Percentiles rank a stretch among this genome's conserved stretches.
Conservation (phyloP, 176 grass and related monocot species). For the Pharus latifolius region DNA sequence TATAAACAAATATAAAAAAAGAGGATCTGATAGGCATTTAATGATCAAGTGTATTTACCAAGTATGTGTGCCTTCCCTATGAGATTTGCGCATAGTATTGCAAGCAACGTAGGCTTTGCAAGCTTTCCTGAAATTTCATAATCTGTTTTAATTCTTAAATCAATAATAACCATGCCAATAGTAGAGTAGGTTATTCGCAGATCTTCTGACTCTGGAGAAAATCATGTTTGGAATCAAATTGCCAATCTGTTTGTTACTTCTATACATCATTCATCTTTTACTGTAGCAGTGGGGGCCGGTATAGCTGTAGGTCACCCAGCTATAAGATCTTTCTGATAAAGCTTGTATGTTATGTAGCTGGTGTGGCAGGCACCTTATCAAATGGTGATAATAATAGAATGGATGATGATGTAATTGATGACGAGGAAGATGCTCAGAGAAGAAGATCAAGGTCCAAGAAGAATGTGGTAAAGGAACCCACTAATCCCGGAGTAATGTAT, state of each 20-base stretch:
- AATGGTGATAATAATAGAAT: constrained; percentile 50
- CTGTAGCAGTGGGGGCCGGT: background rate
- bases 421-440: constrained; percentile 88
- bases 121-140: background rate
- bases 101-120: background rate
- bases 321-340: constrained; percentile 7
- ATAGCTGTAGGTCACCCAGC: too few species aligned
- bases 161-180: background rate
- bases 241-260: background rate
- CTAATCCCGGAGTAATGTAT: constrained; percentile 47
- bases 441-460: constrained; percentile 86
- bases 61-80: background rate
- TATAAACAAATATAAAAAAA: too few species aligned
- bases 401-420: constrained; percentile 87
- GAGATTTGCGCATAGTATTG: background rate
- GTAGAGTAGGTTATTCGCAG: background rate
- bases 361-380: constrained; percentile 47
- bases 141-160: background rate
- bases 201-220: background rate
- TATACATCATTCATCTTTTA: background rate
- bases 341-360: background rate
- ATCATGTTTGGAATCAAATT: background rate
- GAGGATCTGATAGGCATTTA: background rate
- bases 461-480: constrained; percentile 46
- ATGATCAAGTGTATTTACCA: background rate